These are phyloP conservation scores for Vaccinium myrtillus DNA, from an alignment of 148 eudicot genomes.

Conservation along the genomic window DNA sequence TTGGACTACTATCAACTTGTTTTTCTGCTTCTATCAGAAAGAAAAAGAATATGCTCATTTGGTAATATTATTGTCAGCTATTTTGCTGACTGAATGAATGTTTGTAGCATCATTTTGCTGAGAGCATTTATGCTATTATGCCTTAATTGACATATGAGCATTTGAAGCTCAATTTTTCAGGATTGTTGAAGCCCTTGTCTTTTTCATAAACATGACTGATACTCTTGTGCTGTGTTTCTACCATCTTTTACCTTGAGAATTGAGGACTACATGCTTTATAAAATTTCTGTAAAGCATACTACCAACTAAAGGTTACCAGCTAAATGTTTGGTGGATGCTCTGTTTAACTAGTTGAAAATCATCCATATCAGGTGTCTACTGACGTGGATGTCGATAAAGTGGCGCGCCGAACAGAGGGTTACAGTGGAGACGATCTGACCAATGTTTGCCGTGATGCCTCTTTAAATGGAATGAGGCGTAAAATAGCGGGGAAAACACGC, in stretches of 20 bases:
- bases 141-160: not conserved
- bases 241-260: not conserved
- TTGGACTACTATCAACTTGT: not conserved
- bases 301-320: not conserved
- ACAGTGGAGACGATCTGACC: slow-evolving; percentile 98
- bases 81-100: not conserved
- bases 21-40: not conserved
- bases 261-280: not conserved
- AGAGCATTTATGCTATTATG: not conserved
- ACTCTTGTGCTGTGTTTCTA: not conserved
- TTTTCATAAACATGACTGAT: not conserved
- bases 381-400: slow-evolving; percentile 87
- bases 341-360: not conserved
- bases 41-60: not conserved
- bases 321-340: not conserved
- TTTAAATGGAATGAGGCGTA: slow-evolving; percentile 94
- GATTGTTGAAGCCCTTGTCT: not conserved
- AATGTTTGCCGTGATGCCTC: slow-evolving; percentile 96
- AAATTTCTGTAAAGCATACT: not conserved
- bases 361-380: slow-evolving; percentile 55
- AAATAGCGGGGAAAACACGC: slow-evolving; percentile 90
- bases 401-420: slow-evolving; percentile 89
- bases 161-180: not conserved
- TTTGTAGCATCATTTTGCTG: not conserved
- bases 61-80: not conserved